Conservation (phyloP, 352 stramenopile genomes). For the Globisporangium alternatum region DNA sequence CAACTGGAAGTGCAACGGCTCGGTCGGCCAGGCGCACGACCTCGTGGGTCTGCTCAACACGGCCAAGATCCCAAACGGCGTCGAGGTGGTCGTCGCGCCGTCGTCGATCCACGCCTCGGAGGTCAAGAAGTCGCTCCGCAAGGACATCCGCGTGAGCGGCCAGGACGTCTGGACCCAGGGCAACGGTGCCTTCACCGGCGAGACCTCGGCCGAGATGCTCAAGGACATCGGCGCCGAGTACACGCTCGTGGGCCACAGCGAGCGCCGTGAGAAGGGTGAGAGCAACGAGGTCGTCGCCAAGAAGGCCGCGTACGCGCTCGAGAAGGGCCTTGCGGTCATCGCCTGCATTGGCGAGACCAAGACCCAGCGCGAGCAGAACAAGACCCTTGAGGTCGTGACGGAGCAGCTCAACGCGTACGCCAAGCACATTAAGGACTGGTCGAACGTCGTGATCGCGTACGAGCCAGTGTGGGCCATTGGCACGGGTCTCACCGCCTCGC, state of each 20-base stretch:
- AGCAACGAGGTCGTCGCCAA: conserved; percentile 89
- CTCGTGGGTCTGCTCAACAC: conserved; percentile 84
- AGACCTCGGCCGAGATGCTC: conserved; percentile 97
- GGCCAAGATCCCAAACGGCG: conserved; percentile 67
- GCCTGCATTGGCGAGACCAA: conserved; percentile 97
- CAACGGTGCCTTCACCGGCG: conserved; percentile 96
- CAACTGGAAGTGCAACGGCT: conserved; percentile 99
- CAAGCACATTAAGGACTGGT: conserved; percentile 90
- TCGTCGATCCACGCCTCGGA: conserved; percentile 89
- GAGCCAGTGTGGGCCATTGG: conserved; percentile 98
- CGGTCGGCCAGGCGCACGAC: conserved; percentile 55
- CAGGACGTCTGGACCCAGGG: conserved; percentile 96
- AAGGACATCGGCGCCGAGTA: conserved; percentile 94
- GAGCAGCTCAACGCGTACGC: conserved; percentile 92
- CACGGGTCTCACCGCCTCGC: conserved; percentile 96
- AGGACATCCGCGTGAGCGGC: conserved; percentile 75
- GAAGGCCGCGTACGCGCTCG: conserved; percentile 93
- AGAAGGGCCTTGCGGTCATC: conserved; percentile 94
- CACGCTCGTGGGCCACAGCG: conserved; percentile 96
- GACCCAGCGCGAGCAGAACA: conserved; percentile 87
- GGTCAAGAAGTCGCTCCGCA: conserved; percentile 57
- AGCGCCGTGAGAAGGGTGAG: conserved; percentile 94
- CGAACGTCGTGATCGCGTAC: conserved; percentile 96
- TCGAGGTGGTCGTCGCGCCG: conserved; percentile 97
- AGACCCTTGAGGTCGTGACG: conserved; percentile 94